A percentile compares a stretch with the other conserved stretches of the same genome.
Evolutionary conservation across 2,329 filamentous ascomycete genomes (phyloP).

Genomic region (Hypoxylon sp.): DNA sequence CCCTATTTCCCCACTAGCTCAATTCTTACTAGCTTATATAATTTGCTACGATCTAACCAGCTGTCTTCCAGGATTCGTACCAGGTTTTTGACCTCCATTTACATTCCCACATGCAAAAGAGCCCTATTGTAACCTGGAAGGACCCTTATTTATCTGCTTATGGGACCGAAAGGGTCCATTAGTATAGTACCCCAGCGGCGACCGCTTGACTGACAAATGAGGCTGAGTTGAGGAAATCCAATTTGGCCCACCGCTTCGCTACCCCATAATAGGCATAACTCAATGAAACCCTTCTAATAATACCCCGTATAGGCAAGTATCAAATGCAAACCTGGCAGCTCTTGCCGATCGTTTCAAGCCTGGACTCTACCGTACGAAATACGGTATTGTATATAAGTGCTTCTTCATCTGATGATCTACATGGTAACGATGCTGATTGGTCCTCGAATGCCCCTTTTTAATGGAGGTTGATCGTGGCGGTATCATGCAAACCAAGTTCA

Average conservation of each 20-base stretch:
- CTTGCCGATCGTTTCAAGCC: conserved; percentile 4
- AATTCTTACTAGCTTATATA: conserved; percentile 8
- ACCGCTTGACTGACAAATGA: conserved; percentile 12
- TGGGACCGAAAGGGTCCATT: conserved; percentile 7
- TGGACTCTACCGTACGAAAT: not conserved
- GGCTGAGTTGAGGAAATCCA: conserved; percentile 20
- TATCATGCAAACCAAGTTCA: conserved; percentile 11
- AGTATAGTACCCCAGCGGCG: conserved; percentile 6
- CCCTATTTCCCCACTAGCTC: conserved; percentile 8
- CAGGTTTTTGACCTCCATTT: conserved; percentile 5
- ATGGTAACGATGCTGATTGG: conserved; percentile 61
- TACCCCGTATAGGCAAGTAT: conserved; percentile 9
- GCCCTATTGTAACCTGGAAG: not conserved
- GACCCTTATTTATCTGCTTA: not conserved
- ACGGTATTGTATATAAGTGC: not conserved
- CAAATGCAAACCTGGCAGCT: conserved; percentile 8
- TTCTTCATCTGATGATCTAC: conserved; percentile 72
- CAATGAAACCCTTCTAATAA: conserved; percentile 6
- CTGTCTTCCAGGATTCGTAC: not conserved
- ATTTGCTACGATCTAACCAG: conserved; percentile 12
- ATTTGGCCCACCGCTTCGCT: conserved; percentile 2
- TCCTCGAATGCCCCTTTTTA: conserved; percentile 74
- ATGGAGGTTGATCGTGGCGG: conserved; percentile 55
- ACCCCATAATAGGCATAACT: conserved; percentile 12
- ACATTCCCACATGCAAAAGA: not conserved